Percentiles rank a stretch among this genome's conserved stretches.
Evolutionary conservation across 306 rosid genomes (phyloP).

Genomic region (Erythrophleum fordii): DNA sequence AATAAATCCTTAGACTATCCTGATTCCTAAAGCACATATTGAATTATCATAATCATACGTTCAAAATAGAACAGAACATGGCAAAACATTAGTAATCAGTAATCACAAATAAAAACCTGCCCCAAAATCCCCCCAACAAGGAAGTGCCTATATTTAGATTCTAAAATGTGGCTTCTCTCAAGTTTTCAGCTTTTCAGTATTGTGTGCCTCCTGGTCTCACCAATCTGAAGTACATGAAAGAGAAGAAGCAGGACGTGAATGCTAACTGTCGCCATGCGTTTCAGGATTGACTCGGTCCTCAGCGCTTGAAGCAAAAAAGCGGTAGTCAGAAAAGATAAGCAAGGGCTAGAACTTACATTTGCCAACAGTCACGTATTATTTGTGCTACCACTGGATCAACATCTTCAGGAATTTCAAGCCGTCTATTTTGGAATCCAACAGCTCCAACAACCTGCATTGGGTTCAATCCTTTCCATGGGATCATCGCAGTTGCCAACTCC

Average conservation of each 20-base stretch:
- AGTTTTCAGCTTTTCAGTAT: conserved; percentile 4
- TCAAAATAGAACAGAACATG: neutral
- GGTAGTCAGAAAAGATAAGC: conserved; percentile 13
- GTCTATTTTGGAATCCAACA: conserved; percentile 96
- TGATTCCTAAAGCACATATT: conserved; percentile 1
- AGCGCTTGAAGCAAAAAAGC: conserved; percentile 15
- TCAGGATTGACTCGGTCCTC: neutral
- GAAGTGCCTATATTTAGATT: conserved; percentile 11
- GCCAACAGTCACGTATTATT: conserved; percentile 94
- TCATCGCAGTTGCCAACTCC: conserved; percentile 75
- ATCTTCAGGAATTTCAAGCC: conserved; percentile 90
- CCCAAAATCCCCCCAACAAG: neutral
- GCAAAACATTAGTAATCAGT: conserved; percentile 10
- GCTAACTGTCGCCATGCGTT: neutral
- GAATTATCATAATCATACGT: conserved; percentile 11
- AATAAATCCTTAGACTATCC: neutral
- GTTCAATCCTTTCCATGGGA: conserved; percentile 98
- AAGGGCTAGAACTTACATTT: conserved; percentile 60
- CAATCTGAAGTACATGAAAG: conserved; percentile 30
- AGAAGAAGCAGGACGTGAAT: conserved; percentile 10
- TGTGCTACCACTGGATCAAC: conserved; percentile 78
- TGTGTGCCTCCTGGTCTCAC: conserved; percentile 12
- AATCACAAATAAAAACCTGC: neutral
- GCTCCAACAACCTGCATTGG: conserved; percentile 99
- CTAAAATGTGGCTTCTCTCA: neutral